Percentiles rank a stretch among this genome's conserved stretches.
phyloP scores from a whole-genome alignment of 495 filamentous ascomycete species.

The Penicillium antarcticum region DNA sequence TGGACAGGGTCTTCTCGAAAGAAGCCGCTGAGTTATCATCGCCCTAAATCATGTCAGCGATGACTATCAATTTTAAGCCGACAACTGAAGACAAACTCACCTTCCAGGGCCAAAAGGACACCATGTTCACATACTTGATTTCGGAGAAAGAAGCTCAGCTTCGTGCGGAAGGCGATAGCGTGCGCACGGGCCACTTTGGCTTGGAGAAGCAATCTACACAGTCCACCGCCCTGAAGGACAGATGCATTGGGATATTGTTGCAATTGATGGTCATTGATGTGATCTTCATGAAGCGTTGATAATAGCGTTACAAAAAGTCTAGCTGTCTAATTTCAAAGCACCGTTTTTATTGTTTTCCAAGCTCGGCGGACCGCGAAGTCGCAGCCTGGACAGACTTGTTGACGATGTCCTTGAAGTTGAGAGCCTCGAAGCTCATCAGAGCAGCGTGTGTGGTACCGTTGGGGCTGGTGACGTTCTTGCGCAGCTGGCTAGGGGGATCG shows the following conservation, averaged over 20 bases:
- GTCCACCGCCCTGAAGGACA: not conserved
- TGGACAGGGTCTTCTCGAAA: conserved; percentile 86
- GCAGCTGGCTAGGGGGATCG: conserved; percentile 34
- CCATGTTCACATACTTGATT: conserved; percentile 47
- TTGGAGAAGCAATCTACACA: not conserved
- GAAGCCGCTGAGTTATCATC: conserved; percentile 81
- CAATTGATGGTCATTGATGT: not conserved
- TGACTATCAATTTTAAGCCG: not conserved
- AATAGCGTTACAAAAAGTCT: no score
- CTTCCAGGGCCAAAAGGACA: conserved; percentile 80
- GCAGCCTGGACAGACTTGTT: conserved; percentile 40
- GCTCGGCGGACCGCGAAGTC: conserved; percentile 32
- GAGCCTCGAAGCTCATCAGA: conserved; percentile 33
- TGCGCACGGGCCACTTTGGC: conserved; percentile 1
- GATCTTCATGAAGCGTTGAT: no score
- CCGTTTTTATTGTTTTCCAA: conserved; percentile 14
- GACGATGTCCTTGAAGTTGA: conserved; percentile 32
- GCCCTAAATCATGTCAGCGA: conserved; percentile 47
- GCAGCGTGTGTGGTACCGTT: conserved; percentile 42
- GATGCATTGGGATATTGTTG: no score
- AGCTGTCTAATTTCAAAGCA: no score
- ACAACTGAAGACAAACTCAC: conserved; percentile 34
- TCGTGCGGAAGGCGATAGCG: not conserved
- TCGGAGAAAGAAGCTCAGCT: not conserved
- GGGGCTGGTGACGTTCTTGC: conserved; percentile 44